These are phyloP conservation scores for Candida smagusa DNA, from an alignment of 1,139 yeast genomes.

Conservation along the genomic window DNA sequence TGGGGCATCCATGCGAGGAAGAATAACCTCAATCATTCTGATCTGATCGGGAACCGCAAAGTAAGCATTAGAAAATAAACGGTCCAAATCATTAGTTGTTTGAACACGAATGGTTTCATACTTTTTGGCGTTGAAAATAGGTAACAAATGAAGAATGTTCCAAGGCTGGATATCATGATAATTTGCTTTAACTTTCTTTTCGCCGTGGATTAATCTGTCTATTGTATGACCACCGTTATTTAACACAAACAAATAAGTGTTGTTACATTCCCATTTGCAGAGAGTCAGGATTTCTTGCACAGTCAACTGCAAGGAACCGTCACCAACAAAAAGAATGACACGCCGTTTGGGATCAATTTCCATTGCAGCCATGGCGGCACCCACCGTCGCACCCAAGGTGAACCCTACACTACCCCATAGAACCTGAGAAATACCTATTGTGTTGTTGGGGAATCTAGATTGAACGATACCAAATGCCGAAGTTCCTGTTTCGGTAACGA, in stretches of 20 bases:
- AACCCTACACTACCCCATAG: slow-evolving; percentile 34
- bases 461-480: slow-evolving; percentile 42
- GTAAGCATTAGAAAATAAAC: slow-evolving; percentile 47
- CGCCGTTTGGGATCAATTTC: slow-evolving; percentile 68
- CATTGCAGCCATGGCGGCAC: slow-evolving; percentile 41
- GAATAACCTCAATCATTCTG: slow-evolving; percentile 75
- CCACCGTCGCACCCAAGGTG: slow-evolving; percentile 30
- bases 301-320: slow-evolving; percentile 85
- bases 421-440: slow-evolving; percentile 38
- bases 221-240: slow-evolving; percentile 89
- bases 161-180: slow-evolving; percentile 83
- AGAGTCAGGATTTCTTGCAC: slow-evolving; percentile 85
- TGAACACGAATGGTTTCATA: slow-evolving; percentile 54
- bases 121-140: slow-evolving; percentile 67
- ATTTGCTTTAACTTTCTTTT: slow-evolving; percentile 34
- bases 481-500: slow-evolving; percentile 40
- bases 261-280: slow-evolving; percentile 68
- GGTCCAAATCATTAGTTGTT: slow-evolving; percentile 66
- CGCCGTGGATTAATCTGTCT: slow-evolving; percentile 83
- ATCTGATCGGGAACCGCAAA: slow-evolving; percentile 64
- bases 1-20: slow-evolving; percentile 83
- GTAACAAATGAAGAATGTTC: slow-evolving; percentile 69
- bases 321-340: slow-evolving; percentile 82
- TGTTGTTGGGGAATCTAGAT: slow-evolving; percentile 32
- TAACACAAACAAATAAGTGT: slow-evolving; percentile 77